Evolutionary conservation across 2,329 filamentous ascomycete species (phyloP), one percentile per base, ranked within the genome.

Genomic region (Aplosporella prunicola): DNA sequence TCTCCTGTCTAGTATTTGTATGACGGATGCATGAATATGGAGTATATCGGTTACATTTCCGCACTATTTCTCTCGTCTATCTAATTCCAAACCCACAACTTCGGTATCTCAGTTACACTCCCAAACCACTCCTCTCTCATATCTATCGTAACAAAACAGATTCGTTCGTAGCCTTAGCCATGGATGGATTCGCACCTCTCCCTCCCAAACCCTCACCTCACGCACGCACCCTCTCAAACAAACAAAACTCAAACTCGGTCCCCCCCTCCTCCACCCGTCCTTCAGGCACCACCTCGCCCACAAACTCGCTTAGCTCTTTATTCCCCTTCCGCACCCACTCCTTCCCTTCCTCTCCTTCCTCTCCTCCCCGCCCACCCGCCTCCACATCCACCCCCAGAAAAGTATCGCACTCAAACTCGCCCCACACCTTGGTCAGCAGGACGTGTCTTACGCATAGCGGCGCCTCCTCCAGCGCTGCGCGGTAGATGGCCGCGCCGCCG

Each of bases 401-500:
- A 0, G 79, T 80, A 57, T 91, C 84, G 52, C 82, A 88, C 40
- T 81, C 79, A 60, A 78, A 89, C 32, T 84, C 80, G 3, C 62
- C 64, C 45, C 71, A 52, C 23, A 93, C 72, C 45, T 74, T 70
- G 34, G 84, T 91, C 46, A 89, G 63, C 43, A 91, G 59, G 38
- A 91, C 71, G 26, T 78, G 64, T 49, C 65, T 70, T 27, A 77
- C 68, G n/a, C n/a, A n/a, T n/a, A n/a, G n/a, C 56, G 76, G 69
- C 27, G 60, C 54, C 40, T 76, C 50, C 47, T 63, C 55, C 52
- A 96, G 65, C 10, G 85, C 80, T 15, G 78, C 72, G 25, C 66
- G 67, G 61, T 96, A 98, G 46, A 96, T 80, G 63, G 87, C 81
- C 39, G 78, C 82, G 4, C 91, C 91, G 16, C 91, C 91, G 51